phyloP scores from a whole-genome alignment of 495 filamentous ascomycete species.

The Trichoderma erinaceum region DNA sequence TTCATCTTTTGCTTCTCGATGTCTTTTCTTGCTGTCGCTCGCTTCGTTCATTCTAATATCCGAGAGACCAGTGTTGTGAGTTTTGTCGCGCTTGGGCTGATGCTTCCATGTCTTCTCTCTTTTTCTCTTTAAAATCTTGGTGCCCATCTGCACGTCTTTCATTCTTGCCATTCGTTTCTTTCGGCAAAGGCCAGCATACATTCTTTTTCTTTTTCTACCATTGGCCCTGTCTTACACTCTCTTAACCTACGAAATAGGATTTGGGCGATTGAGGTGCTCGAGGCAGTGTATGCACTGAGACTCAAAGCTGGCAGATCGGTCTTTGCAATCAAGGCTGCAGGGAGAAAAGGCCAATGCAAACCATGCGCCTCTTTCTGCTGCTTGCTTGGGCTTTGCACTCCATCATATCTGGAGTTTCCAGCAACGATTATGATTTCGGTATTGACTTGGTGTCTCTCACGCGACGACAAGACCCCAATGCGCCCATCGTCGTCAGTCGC shows the following conservation, averaged over 20 bases:
- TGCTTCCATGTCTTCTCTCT: background rate
- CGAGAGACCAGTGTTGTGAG: background rate
- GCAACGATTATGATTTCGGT: slow-evolving; percentile 3
- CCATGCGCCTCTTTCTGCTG: background rate
- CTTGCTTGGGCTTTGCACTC: background rate
- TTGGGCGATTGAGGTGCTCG: background rate
- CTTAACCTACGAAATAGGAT: background rate
- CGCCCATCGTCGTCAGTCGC: slow-evolving; percentile 21
- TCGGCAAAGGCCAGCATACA: background rate
- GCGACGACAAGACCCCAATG: background rate
- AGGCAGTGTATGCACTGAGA: background rate
- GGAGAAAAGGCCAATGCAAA: background rate
- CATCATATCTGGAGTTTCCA: background rate
- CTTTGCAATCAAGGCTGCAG: background rate
- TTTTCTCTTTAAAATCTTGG: background rate
- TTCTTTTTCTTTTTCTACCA: background rate
- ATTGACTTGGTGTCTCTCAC: slow-evolving; percentile 51
- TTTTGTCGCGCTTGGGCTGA: background rate
- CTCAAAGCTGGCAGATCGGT: background rate
- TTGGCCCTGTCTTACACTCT: background rate
- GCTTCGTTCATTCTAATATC: background rate
- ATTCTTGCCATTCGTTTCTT: background rate
- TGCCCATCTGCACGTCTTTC: background rate
- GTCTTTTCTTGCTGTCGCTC: background rate
- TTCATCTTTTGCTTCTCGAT: background rate